Evolutionary conservation across 129 eudicot genomes (phyloP), one percentile per base, ranked within the genome.

Genomic region (Artemisia tridentata): DNA sequence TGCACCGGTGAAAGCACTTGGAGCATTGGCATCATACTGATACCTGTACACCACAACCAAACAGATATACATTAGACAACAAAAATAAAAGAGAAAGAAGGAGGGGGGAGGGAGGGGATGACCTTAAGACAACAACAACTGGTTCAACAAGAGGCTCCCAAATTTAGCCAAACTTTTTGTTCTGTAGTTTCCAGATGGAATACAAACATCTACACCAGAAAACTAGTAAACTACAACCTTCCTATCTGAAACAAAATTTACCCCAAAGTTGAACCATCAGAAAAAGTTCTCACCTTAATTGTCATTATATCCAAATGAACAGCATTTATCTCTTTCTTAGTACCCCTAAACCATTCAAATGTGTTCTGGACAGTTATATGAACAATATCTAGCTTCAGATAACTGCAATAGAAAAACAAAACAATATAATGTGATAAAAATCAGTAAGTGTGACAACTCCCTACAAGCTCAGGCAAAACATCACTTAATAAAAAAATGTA

Each of bases 121-220:
- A 90, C 97, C 99, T 90, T 81, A 95, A 73, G 66, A 88, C 86
- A 72, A 89, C 96, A 69, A 90, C 99, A 74, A 88, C 91, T 21
- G 97, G 96, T 82, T 95, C 99, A 79, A 90, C 80, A 20, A 95
- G 83, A 79, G 99, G 99, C 88, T 95, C 99, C 99, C 97, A 51
- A 21, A 10, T 13, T 38, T 38, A 1, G 45, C 45, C 45, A 38
- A 38, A 38, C 45, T 38, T 38, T 38, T 38, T 38, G 45, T 38
- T 38, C 45, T 8, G 11, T 7, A 38, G 45, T 1, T 38, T 38
- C 29, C 81, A 53, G 75, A 68, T 57, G 14, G 34, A 31, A 53
- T 25, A 67, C 73, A 68, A 29, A 48, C 47, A 48, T 17, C 25
- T 23, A 72, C 68, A 72, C 34, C 6, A 38, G 51, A 48, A 49